Conservation (phyloP, 352 stramenopile species). For the Globisporangium paroecandrum region DNA sequence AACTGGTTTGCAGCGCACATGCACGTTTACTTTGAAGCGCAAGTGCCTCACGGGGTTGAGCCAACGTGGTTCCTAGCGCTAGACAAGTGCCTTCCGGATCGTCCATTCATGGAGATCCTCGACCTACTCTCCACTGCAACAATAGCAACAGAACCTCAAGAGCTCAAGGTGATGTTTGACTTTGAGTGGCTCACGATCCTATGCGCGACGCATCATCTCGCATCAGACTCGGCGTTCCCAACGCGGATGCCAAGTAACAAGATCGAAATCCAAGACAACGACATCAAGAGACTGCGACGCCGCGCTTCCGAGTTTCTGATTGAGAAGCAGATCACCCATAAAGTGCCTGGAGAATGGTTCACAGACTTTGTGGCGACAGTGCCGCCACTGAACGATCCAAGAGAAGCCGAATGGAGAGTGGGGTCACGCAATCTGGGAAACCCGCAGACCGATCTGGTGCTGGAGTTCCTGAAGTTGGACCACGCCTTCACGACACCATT, state of each 20-base stretch:
- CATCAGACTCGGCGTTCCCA: slow-evolving; percentile 25
- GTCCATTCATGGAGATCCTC: slow-evolving; percentile 87
- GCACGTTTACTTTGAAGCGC: slow-evolving; percentile 91
- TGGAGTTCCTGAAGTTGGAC: slow-evolving; percentile 65
- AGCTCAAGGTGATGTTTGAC: slow-evolving; percentile 66
- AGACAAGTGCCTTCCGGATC: slow-evolving; percentile 89
- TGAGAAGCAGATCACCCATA: slow-evolving; percentile 2
- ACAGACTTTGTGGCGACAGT: slow-evolving; percentile 28
- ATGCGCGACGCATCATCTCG: slow-evolving; percentile 62
- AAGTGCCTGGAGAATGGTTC: slow-evolving; percentile 17
- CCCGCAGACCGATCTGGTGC: slow-evolving; percentile 83
- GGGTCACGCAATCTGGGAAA: slow-evolving; percentile 44
- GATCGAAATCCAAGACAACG: neutral
- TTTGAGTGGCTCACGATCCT: slow-evolving; percentile 83
- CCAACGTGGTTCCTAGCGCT: slow-evolving; percentile 89
- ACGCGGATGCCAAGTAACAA: slow-evolving; percentile 31
- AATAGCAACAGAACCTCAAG: slow-evolving; percentile 2
- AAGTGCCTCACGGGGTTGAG: slow-evolving; percentile 61
- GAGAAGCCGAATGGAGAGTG: neutral
- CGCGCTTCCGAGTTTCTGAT: neutral
- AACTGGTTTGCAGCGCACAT: slow-evolving; percentile 94
- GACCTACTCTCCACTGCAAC: slow-evolving; percentile 25
- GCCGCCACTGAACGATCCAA: slow-evolving; percentile 8
- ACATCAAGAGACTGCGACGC: slow-evolving; percentile 14
- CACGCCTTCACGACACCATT: slow-evolving; percentile 63